A percentile compares a stretch with the other conserved stretches of the same genome.
These are phyloP conservation scores for Kluyveromyces aestuarii DNA, from an alignment of 805 yeast genomes.

Conservation along the genomic window DNA sequence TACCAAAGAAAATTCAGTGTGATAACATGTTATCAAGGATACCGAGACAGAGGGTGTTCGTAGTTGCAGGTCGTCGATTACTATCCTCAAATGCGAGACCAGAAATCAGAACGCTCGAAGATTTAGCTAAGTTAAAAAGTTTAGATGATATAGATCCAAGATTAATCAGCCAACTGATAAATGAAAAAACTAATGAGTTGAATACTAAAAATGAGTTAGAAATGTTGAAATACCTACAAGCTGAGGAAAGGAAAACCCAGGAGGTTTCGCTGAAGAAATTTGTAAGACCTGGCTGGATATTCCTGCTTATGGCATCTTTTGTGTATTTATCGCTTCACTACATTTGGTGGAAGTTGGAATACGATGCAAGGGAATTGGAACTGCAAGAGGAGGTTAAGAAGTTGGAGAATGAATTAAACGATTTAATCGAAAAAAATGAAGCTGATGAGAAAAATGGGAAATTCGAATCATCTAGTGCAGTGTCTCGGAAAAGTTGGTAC, in stretches of 20 bases:
- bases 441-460: background rate
- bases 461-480: background rate
- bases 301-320: conserved; percentile 24
- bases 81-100: background rate
- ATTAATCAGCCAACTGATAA: conserved; percentile 20
- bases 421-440: background rate
- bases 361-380: conserved; percentile 19
- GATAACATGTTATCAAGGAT: background rate
- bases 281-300: conserved; percentile 24
- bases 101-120: conserved; percentile 22
- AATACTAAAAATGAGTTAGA: conserved; percentile 22
- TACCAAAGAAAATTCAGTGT: no score
- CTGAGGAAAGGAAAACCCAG: conserved; percentile 12
- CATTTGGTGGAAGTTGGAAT: conserved; percentile 25
- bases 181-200: conserved; percentile 23
- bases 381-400: conserved; percentile 10
- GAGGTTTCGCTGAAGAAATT: conserved; percentile 17
- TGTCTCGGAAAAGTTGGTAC: background rate
- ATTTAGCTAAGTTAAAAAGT: conserved; percentile 21
- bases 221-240: conserved; percentile 16
- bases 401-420: conserved; percentile 15
- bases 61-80: background rate
- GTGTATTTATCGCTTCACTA: conserved; percentile 21
- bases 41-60: background rate
- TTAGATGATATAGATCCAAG: conserved; percentile 28